Percentiles rank a stretch among this genome's conserved stretches.
These are phyloP conservation scores for Vigna radiata DNA, from an alignment of 306 rosid genomes.

Conservation along the genomic window DNA sequence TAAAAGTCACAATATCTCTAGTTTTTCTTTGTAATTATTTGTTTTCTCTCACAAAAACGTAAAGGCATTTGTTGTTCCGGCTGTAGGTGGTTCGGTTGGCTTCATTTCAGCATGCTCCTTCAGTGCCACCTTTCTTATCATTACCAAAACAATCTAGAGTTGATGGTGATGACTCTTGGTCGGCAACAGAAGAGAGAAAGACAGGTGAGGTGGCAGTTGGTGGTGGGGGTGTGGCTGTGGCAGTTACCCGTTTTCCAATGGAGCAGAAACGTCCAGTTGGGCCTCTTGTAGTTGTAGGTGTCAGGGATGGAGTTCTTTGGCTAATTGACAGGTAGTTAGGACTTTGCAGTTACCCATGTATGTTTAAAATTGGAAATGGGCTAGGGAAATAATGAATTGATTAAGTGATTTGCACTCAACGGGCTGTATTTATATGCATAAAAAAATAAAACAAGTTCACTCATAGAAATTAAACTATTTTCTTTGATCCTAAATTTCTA, in stretches of 20 bases:
- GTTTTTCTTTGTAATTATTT: slow-evolving; percentile 27
- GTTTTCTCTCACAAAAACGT: neutral
- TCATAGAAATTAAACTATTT: slow-evolving; percentile 8
- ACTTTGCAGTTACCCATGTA: slow-evolving; percentile 29
- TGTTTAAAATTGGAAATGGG: slow-evolving; percentile 27
- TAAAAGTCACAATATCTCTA: slow-evolving; percentile 20
- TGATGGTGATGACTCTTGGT: slow-evolving; percentile 71
- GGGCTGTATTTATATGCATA: neutral
- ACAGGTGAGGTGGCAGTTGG: slow-evolving; percentile 95
- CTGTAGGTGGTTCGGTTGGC: slow-evolving; percentile 96
- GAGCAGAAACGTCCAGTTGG: slow-evolving; percentile 99
- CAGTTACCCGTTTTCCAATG: slow-evolving; percentile 89
- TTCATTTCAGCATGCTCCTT: slow-evolving; percentile 98
- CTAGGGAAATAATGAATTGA: slow-evolving; percentile 21
- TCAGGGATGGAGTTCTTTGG: slow-evolving; percentile 99
- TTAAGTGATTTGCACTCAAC: slow-evolving; percentile 6
- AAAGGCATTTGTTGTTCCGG: slow-evolving; percentile 27
- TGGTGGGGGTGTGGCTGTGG: slow-evolving; percentile 98
- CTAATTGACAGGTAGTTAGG: slow-evolving; percentile 85
- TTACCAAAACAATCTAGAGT: slow-evolving; percentile 79
- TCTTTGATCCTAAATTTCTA: slow-evolving; percentile 13
- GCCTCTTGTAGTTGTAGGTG: slow-evolving; percentile 93
- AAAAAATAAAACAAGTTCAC: neutral
- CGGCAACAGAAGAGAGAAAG: slow-evolving; percentile 75
- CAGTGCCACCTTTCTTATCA: slow-evolving; percentile 89